Percentiles rank a stretch among this genome's conserved stretches.
These are phyloP conservation scores for Penicillium subrubescens DNA, from an alignment of 495 filamentous ascomycete genomes.

Conservation along the genomic window DNA sequence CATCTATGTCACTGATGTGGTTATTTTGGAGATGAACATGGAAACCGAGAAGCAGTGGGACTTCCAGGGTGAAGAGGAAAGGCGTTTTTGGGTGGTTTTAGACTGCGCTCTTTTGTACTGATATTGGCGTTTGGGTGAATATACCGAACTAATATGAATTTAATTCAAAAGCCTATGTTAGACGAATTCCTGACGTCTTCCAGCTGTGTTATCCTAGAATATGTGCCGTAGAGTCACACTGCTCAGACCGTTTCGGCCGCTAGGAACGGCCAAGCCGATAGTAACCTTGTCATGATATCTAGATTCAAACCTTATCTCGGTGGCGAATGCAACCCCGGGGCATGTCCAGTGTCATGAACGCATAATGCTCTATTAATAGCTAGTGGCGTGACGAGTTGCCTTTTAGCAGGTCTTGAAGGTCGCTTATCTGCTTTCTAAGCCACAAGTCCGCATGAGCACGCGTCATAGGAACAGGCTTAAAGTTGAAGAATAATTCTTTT, in stretches of 20 bases:
- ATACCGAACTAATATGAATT: conserved; percentile 20
- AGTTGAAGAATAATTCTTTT: conserved; percentile 10
- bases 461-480: conserved; percentile 10
- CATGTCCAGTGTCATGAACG: background rate
- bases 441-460: background rate
- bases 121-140: conserved; percentile 9
- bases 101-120: conserved; percentile 13
- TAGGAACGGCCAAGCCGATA: background rate
- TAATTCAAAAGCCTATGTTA: conserved; percentile 11
- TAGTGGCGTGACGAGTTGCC: background rate
- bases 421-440: background rate
- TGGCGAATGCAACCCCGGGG: conserved; percentile 20
- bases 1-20: background rate
- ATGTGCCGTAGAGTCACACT: background rate
- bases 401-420: background rate
- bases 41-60: background rate
- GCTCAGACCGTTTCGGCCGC: background rate
- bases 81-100: conserved; percentile 20
- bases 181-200: background rate
- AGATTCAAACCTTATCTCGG: conserved; percentile 12
- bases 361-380: conserved; percentile 15
- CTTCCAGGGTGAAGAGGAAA: conserved; percentile 2
- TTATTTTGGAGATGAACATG: background rate
- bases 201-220: background rate
- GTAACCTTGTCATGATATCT: conserved; percentile 11